A percentile compares a stretch with the other conserved stretches of the same genome.
Conservation (phyloP, 2,329 filamentous ascomycete genomes). For the Talaromyces amestolkiae region DNA sequence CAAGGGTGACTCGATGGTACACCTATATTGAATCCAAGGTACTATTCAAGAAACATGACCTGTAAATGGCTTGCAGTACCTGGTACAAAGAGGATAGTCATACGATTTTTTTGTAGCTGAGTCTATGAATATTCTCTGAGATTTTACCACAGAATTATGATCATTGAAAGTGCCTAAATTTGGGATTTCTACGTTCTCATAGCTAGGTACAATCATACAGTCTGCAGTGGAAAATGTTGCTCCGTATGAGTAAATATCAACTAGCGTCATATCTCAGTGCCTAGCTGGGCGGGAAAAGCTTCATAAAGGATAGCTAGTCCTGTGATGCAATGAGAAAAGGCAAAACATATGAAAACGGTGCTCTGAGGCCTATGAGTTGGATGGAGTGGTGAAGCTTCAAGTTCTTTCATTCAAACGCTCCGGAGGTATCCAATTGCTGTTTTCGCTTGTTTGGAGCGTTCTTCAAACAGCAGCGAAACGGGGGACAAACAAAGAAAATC, state of each 20-base stretch:
- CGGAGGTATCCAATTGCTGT: not conserved
- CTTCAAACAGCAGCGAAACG: not conserved
- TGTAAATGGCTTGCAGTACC: not conserved
- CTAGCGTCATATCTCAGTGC: not conserved
- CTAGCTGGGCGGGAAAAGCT: not conserved
- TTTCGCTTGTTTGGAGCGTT: not conserved
- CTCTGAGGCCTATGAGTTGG: not conserved
- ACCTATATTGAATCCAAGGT: not conserved
- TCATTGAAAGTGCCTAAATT: not conserved
- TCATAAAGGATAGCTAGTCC: not conserved
- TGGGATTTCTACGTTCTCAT: not conserved
- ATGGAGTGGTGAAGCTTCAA: not conserved
- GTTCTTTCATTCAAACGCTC: not conserved
- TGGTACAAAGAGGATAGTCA: not conserved
- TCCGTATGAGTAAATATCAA: not conserved
- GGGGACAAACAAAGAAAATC: not conserved
- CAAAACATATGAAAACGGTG: not conserved
- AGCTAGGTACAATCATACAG: not conserved
- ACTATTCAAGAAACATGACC: not conserved
- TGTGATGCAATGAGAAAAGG: not conserved
- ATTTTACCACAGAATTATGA: not conserved
- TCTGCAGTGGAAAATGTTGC: not conserved
- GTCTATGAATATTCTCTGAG: no score
- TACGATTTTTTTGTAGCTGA: not conserved
- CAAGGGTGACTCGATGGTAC: not conserved